Evolutionary conservation across 2,329 filamentous ascomycete genomes (phyloP).

Genomic region (Elsinoe batatas): DNA sequence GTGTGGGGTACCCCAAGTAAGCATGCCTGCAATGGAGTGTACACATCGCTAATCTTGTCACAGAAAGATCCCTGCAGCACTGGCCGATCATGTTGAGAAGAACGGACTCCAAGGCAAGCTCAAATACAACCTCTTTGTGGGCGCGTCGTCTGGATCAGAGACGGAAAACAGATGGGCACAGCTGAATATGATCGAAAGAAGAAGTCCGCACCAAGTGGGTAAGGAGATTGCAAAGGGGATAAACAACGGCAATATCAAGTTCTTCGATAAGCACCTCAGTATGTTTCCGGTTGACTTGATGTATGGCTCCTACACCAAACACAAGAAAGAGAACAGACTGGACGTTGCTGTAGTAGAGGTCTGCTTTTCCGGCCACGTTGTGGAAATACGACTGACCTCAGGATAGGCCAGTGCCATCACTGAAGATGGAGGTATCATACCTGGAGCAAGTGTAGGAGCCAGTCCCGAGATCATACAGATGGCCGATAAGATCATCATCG

Average conservation of each 20-base stretch:
- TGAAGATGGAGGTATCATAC: slow-evolving; percentile 80
- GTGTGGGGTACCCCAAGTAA: slow-evolving; percentile 80
- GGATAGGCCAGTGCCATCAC: slow-evolving; percentile 69
- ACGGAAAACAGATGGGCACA: slow-evolving; percentile 88
- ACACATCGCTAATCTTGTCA: slow-evolving; percentile 17
- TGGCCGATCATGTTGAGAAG: slow-evolving; percentile 82
- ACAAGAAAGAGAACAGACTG: slow-evolving; percentile 61
- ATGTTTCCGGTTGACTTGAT: slow-evolving; percentile 86
- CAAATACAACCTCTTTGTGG: slow-evolving; percentile 79
- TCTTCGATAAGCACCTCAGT: slow-evolving; percentile 87
- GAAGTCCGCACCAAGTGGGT: slow-evolving; percentile 78
- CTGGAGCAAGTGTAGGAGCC: slow-evolving; percentile 75
- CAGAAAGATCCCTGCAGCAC: slow-evolving; percentile 71
- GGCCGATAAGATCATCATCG: slow-evolving; percentile 87
- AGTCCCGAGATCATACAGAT: slow-evolving; percentile 80
- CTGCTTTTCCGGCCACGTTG: neutral
- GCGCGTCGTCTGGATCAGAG: slow-evolving; percentile 79
- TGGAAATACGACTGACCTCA: neutral
- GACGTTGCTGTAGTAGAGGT: slow-evolving; percentile 68
- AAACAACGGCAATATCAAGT: slow-evolving; percentile 78
- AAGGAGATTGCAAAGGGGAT: slow-evolving; percentile 86
- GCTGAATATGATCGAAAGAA: slow-evolving; percentile 80
- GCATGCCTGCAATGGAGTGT: slow-evolving; percentile 22
- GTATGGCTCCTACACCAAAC: slow-evolving; percentile 66
- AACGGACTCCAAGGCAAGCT: slow-evolving; percentile 75